Percentiles rank a stretch among this genome's conserved stretches.
Conservation (phyloP, 805 yeast species). For the Candida pseudoglaebosa region DNA sequence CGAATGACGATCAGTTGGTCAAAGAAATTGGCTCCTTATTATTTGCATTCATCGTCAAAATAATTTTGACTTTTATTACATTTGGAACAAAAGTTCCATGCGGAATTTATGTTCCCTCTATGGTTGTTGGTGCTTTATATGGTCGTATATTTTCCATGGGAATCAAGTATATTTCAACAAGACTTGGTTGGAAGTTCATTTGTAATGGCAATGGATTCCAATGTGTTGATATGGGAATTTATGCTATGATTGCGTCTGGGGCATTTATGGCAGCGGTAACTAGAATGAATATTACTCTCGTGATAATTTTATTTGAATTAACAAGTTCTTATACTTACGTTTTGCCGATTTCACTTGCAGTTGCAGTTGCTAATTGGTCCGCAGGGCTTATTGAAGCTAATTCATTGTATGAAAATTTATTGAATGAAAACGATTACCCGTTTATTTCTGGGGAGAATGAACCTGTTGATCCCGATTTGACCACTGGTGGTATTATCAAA, state of each 20-base stretch:
- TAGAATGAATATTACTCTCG: conserved; percentile 50
- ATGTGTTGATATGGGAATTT: conserved; percentile 47
- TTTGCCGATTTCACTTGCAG: conserved; percentile 52
- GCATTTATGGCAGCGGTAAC: conserved; percentile 58
- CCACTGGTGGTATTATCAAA: conserved; percentile 33
- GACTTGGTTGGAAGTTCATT: conserved; percentile 1
- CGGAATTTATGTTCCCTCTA: conserved; percentile 61
- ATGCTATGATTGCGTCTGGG: conserved; percentile 53
- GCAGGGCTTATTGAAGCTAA: conserved; percentile 49
- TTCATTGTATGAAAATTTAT: conserved; percentile 48
- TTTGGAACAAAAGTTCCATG: conserved; percentile 58
- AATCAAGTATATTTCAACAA: conserved; percentile 34
- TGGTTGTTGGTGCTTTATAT: conserved; percentile 60
- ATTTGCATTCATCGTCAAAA: conserved; percentile 43
- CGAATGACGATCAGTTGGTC: conserved; percentile 20
- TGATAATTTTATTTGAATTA: conserved; percentile 49
- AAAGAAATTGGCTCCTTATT: conserved; percentile 29
- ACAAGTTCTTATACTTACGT: conserved; percentile 57
- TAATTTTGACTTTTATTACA: conserved; percentile 46
- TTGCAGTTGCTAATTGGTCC: conserved; percentile 55
- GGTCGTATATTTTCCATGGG: conserved; percentile 48
- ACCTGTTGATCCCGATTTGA: conserved; percentile 26
- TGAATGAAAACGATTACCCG: conserved; percentile 49
- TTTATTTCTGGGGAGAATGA: conserved; percentile 44
- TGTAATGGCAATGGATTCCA: conserved; percentile 3